phyloP scores from a whole-genome alignment of 2,329 filamentous ascomycete species.

The Pestalotiopsis fici region DNA sequence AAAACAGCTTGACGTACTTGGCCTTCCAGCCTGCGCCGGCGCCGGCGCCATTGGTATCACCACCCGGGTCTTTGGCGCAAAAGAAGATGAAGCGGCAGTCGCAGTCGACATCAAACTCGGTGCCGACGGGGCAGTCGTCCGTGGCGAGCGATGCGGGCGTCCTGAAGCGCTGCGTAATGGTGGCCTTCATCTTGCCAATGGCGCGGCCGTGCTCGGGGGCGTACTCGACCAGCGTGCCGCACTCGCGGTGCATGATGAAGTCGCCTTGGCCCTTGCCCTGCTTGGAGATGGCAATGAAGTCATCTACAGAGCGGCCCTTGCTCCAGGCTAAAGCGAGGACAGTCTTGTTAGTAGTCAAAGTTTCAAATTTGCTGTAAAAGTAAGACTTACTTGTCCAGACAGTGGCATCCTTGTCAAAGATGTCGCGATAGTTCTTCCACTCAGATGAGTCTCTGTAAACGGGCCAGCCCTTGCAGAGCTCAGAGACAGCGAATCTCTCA shows the following conservation, averaged over 20 bases:
- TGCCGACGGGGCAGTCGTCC: constrained; percentile 24
- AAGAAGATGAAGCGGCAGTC: constrained; percentile 53
- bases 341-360: too few species aligned
- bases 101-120: constrained; percentile 50
- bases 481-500: constrained; percentile 45
- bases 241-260: constrained; percentile 60
- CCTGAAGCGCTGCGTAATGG: constrained; percentile 51
- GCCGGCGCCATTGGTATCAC: neutral
- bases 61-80: constrained; percentile 30
- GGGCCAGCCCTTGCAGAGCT: constrained; percentile 56
- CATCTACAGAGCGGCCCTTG: constrained; percentile 39
- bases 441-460: constrained; percentile 54
- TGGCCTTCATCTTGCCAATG: constrained; percentile 55
- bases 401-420: constrained; percentile 46
- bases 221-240: constrained; percentile 47
- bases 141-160: constrained; percentile 14
- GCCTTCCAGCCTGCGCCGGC: constrained; percentile 35
- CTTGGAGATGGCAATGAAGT: constrained; percentile 51
- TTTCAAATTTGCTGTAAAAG: neutral
- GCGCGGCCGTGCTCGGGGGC: constrained; percentile 38
- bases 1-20: constrained; percentile 48
- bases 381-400: constrained; percentile 50
- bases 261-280: constrained; percentile 49
- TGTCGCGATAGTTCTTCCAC: constrained; percentile 51
- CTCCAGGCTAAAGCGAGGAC: constrained; percentile 51